These are phyloP conservation scores for Misopates orontium DNA, from an alignment of 257 asterid genomes.

Conservation along the genomic window DNA sequence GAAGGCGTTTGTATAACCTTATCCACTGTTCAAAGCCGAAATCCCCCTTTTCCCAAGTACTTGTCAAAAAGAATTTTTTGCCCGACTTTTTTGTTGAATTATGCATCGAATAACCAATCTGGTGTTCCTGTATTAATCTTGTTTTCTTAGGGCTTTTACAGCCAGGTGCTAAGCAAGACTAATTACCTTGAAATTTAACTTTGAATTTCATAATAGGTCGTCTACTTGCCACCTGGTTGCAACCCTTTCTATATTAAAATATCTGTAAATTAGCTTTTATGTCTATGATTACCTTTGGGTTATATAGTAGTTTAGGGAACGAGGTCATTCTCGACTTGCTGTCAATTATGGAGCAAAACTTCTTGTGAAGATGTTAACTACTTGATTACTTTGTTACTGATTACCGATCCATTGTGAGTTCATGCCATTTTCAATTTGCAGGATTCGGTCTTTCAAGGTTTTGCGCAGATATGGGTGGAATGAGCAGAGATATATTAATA, in stretches of 20 bases:
- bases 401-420: constrained; percentile 16
- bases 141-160: too few relatives aligned
- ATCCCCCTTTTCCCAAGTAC: not conserved
- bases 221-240: not conserved
- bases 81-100: too few relatives aligned
- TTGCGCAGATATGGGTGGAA: constrained; percentile 26
- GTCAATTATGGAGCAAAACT: not conserved
- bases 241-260: not conserved
- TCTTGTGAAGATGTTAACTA: not conserved
- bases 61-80: too few relatives aligned
- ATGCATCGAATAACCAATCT: too few relatives aligned
- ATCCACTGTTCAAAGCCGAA: too few relatives aligned
- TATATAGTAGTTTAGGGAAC: not conserved
- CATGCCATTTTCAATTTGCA: constrained; percentile 33
- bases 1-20: not conserved
- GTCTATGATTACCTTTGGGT: not conserved
- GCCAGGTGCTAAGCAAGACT: too few relatives aligned
- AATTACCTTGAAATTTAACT: too few relatives aligned
- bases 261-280: not conserved
- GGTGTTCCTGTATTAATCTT: too few relatives aligned
- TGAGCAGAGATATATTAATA: constrained; percentile 20
- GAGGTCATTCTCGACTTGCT: not conserved
- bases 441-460: constrained; percentile 32
- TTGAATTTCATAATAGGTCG: not conserved
- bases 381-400: not conserved